Evolutionary conservation across 257 asterid genomes (phyloP).

Genomic region (Gardenia jasminoides): DNA sequence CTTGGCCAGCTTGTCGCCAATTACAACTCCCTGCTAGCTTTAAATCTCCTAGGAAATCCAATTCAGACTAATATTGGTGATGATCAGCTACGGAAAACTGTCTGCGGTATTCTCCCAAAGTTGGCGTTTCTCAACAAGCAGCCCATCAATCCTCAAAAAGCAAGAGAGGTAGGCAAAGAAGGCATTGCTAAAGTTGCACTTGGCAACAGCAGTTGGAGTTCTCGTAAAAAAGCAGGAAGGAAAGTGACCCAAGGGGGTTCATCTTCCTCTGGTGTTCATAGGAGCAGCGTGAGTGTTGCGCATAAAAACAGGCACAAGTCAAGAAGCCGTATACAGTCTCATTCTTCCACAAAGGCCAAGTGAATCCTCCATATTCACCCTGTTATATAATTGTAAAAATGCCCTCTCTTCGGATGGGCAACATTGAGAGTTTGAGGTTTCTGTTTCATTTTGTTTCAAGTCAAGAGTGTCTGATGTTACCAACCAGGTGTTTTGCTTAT

Average conservation of each 20-base stretch:
- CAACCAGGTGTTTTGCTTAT: neutral
- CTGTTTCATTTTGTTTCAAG: neutral
- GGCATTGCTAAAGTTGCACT: constrained; percentile 64
- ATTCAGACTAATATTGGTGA: constrained; percentile 65
- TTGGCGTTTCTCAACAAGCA: constrained; percentile 62
- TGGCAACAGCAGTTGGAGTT: constrained; percentile 40
- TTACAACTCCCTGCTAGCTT: constrained; percentile 59
- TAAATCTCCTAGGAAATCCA: constrained; percentile 76
- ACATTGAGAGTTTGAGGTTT: neutral
- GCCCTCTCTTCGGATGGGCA: neutral
- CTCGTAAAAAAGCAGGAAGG: constrained; percentile 41
- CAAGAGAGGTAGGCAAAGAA: constrained; percentile 51
- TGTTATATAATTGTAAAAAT: neutral
- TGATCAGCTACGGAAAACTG: constrained; percentile 57
- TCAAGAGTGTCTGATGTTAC: neutral
- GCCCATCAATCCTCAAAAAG: constrained; percentile 57
- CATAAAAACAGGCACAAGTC: constrained; percentile 47
- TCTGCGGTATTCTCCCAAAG: constrained; percentile 66
- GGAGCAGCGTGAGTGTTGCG: constrained; percentile 36
- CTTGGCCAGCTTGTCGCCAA: constrained; percentile 89
- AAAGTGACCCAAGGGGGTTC: constrained; percentile 36
- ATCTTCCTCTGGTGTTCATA: constrained; percentile 26
- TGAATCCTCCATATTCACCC: constrained; percentile 18
- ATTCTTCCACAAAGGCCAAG: constrained; percentile 29
- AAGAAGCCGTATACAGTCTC: constrained; percentile 32